A percentile compares a stretch with the other conserved stretches of the same genome.
Conservation (phyloP, 2,329 filamentous ascomycete species). For the Aspergillus novoparasiticus region DNA sequence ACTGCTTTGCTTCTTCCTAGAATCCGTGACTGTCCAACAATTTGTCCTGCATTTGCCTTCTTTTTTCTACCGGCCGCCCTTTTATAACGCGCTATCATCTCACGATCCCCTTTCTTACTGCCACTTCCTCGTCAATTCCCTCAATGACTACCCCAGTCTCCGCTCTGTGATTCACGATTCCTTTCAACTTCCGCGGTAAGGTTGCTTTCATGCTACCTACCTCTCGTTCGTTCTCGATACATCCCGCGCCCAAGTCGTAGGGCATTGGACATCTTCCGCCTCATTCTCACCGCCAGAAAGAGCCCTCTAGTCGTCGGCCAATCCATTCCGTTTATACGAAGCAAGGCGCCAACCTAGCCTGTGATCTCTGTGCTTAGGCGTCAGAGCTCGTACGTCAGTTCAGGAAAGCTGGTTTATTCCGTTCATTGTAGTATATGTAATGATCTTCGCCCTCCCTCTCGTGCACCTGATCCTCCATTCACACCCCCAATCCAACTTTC, state of each 20-base stretch:
- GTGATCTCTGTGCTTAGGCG: not conserved
- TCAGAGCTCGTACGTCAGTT: not conserved
- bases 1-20: not conserved
- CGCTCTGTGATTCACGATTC: not conserved
- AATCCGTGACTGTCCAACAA: not conserved
- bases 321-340: slow-evolving; percentile 1
- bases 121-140: not conserved
- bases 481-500: not conserved
- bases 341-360: slow-evolving; percentile 1
- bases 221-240: not conserved
- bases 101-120: not conserved
- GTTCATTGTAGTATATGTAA: not conserved
- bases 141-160: not conserved
- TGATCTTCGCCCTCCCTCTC: not conserved
- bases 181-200: not conserved
- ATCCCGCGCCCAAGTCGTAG: slow-evolving; percentile 1
- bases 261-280: slow-evolving; percentile 3
- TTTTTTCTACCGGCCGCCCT: not conserved
- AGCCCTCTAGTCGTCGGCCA: not conserved
- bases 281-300: slow-evolving; percentile 6
- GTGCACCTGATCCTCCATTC: not conserved
- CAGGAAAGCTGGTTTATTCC: not conserved
- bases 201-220: not conserved
- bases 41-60: not conserved
- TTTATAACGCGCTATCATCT: not conserved